Base-by-base conservation (phyloP, 2,329 filamentous ascomycete species). In the Colletotrichum tofieldiae region DNA sequence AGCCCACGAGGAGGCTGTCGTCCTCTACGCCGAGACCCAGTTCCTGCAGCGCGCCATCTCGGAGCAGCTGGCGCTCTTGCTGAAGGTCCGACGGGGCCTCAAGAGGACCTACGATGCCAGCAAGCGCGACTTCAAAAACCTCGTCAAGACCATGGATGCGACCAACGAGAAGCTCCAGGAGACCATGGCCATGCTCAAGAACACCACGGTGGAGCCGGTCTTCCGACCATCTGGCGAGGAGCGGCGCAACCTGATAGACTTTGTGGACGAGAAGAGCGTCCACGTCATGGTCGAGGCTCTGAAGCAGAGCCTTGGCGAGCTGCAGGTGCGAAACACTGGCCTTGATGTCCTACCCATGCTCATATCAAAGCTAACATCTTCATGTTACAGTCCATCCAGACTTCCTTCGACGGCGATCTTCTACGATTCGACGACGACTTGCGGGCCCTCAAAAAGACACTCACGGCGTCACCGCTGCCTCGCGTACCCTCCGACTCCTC, bases 331-430 rank as follows among this genome's bases (percentile, higher is more conserved):
- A 74, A 73, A 5, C 1, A 1, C 35, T 16, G 1, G 23, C 20
- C 29, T 5, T 16, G 6, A n/a, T 26, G n/a, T 14, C 16, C 45
- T n/a, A 16, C 29, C 32, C 45, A 35, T 16, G 7, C 26, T 7
- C 23, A 12, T 32, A 26, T 37, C 1, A 1, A 11, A n/a, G 51
- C 32, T 65, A 49, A 49, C 45, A 70, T 7, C 0, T 43, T 20
- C 23, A 35, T 35, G n/a, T 6, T 43, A 11, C 58, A 91, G 89
- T 84, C 82, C 67, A 88, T 93, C 4, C 92, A 94, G 76, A 88
- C 89, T 60, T 91, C 90, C 0, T 97, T 97, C 77, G 93, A 96
- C 72, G 89, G 91, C 63, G 93, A 96, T 76, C 86, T 97, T 9
- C 85, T 90, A 20, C 88, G 88, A 18, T 96, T 98, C 81, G 93